Conservation (phyloP, 495 filamentous ascomycete genomes). For the Neurospora hispaniola region DNA sequence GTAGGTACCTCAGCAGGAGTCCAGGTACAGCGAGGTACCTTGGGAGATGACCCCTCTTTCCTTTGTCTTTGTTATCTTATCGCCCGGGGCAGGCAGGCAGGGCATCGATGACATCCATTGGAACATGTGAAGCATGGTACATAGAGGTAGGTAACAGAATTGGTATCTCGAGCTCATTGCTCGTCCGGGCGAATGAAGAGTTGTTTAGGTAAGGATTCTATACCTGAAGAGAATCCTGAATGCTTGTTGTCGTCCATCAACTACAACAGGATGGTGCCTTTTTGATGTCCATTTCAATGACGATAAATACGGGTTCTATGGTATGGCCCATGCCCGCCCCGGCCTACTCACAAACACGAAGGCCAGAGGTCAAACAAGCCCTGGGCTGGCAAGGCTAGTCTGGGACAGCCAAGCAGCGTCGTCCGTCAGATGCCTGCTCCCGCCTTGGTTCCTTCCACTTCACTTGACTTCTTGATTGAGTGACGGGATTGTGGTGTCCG, state of each 20-base stretch:
- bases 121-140: neutral
- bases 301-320: neutral
- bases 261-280: neutral
- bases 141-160: neutral
- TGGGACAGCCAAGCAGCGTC: neutral
- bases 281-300: neutral
- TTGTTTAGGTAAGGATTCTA: too few species aligned
- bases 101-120: neutral
- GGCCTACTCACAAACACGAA: neutral
- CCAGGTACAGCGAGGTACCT: neutral
- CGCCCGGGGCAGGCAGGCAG: neutral
- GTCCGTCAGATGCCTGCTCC: neutral
- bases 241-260: neutral
- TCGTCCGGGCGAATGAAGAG: neutral
- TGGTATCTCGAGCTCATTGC: neutral
- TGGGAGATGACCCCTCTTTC: neutral
- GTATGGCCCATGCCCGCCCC: neutral
- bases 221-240: too few species aligned
- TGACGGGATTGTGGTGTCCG: neutral
- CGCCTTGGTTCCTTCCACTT: neutral
- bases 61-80: neutral
- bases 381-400: neutral
- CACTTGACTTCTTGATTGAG: neutral
- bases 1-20: neutral
- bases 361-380: neutral